phyloP scores from a whole-genome alignment of 83 land plant genomes.

The Isoetes engelmannii region DNA sequence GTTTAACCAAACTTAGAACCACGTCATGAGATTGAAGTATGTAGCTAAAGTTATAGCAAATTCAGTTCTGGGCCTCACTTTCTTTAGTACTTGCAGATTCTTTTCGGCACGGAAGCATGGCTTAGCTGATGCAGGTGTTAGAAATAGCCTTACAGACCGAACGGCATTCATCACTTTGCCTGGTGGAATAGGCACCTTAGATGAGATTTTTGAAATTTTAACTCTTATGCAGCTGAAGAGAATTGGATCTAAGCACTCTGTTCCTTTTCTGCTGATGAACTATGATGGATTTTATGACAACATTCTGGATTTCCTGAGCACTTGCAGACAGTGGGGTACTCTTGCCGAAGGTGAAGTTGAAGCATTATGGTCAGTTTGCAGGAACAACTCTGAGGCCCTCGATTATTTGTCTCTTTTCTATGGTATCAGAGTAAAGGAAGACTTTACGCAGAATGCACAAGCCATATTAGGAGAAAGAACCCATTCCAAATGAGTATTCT shows the following conservation, averaged over 20 bases:
- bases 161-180: slow-evolving; percentile 82
- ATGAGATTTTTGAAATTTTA: slow-evolving; percentile 83
- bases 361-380: slow-evolving; percentile 66
- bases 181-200: slow-evolving; percentile 87
- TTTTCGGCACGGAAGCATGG: slow-evolving; percentile 96
- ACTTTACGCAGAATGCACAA: too few species aligned
- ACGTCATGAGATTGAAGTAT: too few species aligned
- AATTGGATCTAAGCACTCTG: slow-evolving; percentile 71
- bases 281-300: slow-evolving; percentile 73
- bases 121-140: slow-evolving; percentile 75
- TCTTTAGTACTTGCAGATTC: too few species aligned
- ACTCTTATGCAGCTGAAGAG: slow-evolving; percentile 71
- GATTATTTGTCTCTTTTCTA: slow-evolving; percentile 69
- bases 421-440: slow-evolving; percentile 24
- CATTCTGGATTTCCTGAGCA: slow-evolving; percentile 54
- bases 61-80: too few species aligned
- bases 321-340: slow-evolving; percentile 65
- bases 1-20: too few species aligned
- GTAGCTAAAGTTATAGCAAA: too few species aligned
- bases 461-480: too few species aligned
- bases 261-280: slow-evolving; percentile 77
- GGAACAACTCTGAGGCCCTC: slow-evolving; percentile 63
- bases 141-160: slow-evolving; percentile 40
- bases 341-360: slow-evolving; percentile 59
- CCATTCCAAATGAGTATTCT: too few species aligned